Percentiles rank a stretch among this genome's conserved stretches.
phyloP scores from a whole-genome alignment of 1,139 yeast genomes.

The Sugiyamaella novakii region DNA sequence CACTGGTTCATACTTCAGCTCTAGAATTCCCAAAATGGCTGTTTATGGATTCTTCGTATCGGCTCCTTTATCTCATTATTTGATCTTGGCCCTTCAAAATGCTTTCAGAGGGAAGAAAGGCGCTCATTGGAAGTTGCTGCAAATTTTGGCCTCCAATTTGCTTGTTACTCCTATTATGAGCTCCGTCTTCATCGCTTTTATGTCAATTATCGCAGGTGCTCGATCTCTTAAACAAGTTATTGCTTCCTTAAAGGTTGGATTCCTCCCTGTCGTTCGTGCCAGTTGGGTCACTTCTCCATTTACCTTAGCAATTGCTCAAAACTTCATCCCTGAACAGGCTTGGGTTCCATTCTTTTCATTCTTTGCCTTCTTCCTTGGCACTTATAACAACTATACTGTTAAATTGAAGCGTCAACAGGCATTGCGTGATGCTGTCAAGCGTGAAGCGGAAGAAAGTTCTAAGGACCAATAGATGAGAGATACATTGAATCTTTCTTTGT shows the following conservation, averaged over 20 bases:
- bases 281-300: slow-evolving; percentile 67
- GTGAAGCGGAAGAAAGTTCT: slow-evolving; percentile 26
- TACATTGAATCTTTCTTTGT: too few relatives aligned
- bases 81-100: slow-evolving; percentile 40
- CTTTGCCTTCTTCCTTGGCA: slow-evolving; percentile 73
- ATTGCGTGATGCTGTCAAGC: slow-evolving; percentile 32
- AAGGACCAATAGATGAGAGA: slow-evolving; percentile 15
- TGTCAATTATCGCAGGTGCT: slow-evolving; percentile 47
- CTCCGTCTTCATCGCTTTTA: slow-evolving; percentile 56
- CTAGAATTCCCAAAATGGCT: slow-evolving; percentile 64
- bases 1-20: slow-evolving; percentile 41
- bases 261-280: slow-evolving; percentile 59
- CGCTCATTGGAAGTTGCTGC: slow-evolving; percentile 50
- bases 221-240: slow-evolving; percentile 37
- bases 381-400: slow-evolving; percentile 71
- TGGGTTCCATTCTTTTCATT: slow-evolving; percentile 86
- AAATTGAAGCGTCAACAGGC: slow-evolving; percentile 48
- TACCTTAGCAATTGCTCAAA: slow-evolving; percentile 72
- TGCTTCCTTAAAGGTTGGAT: slow-evolving; percentile 53
- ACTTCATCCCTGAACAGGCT: slow-evolving; percentile 65
- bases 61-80: slow-evolving; percentile 73
- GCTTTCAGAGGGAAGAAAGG: slow-evolving; percentile 42
- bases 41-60: slow-evolving; percentile 68
- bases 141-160: slow-evolving; percentile 60
- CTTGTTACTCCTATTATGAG: slow-evolving; percentile 67